Evolutionary conservation across 169 alveolate species (phyloP).

Genomic region (Cyclospora cayetanensis): DNA sequence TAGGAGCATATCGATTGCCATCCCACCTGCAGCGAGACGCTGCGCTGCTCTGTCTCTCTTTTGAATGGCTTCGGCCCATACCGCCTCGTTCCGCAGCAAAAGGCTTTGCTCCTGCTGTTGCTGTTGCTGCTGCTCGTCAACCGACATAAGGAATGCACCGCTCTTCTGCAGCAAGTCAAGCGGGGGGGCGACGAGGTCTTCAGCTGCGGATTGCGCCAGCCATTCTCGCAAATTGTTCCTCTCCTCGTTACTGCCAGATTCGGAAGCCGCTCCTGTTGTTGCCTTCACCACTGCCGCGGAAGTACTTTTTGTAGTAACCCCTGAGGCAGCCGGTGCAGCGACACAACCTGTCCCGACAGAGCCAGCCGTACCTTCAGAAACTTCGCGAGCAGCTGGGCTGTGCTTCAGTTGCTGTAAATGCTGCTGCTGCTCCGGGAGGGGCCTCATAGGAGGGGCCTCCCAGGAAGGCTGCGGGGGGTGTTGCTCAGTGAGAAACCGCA

Average conservation of each 20-base stretch:
- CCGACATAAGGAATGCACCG: conserved; percentile 32
- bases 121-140: conserved; percentile 43
- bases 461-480: conserved; percentile 22
- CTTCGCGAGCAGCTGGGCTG: background rate
- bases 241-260: background rate
- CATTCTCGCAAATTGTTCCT: background rate
- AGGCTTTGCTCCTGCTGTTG: conserved; percentile 26
- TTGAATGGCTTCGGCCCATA: conserved; percentile 27
- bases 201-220: background rate
- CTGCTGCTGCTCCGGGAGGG: conserved; percentile 4
- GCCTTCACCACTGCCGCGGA: background rate
- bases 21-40: conserved; percentile 22
- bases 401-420: background rate
- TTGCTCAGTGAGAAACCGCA: conserved; percentile 15
- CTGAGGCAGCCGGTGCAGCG: conserved; percentile 22
- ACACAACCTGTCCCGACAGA: background rate
- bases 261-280: background rate
- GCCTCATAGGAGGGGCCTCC: conserved; percentile 7
- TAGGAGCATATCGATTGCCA: conserved; percentile 45
- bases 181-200: background rate
- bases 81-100: conserved; percentile 16
- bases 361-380: background rate
- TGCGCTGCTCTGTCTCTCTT: conserved; percentile 62
- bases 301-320: too few relatives aligned
- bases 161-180: conserved; percentile 60